These are phyloP conservation scores for Ascoidea asiatica DNA, from an alignment of 805 yeast species.

Conservation along the genomic window DNA sequence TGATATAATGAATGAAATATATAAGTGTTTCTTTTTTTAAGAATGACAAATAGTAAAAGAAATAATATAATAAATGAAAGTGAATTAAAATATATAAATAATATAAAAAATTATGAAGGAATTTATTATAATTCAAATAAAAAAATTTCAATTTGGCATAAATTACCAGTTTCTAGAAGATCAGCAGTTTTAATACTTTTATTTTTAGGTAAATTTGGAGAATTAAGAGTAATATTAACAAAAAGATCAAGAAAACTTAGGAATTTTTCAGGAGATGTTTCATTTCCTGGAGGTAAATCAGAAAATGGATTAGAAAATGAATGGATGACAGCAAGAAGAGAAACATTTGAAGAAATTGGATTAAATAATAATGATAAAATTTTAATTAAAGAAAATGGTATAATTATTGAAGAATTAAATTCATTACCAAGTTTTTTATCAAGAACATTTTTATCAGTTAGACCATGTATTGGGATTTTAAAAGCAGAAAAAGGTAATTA, in stretches of 20 bases:
- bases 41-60: too few relatives aligned
- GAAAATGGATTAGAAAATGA: conserved; percentile 54
- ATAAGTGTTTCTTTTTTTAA: too few relatives aligned
- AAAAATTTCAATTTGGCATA: conserved; percentile 37
- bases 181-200: conserved; percentile 70
- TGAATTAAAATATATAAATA: too few relatives aligned
- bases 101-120: conserved; percentile 4
- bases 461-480: conserved; percentile 65
- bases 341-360: conserved; percentile 82
- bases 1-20: too few relatives aligned
- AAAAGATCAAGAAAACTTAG: conserved; percentile 57
- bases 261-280: conserved; percentile 79
- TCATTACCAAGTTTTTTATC: conserved; percentile 71
- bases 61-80: too few relatives aligned
- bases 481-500: conserved; percentile 17
- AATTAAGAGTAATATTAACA: conserved; percentile 66
- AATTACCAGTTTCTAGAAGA: conserved; percentile 51
- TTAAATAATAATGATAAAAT: conserved; percentile 33
- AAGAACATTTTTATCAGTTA: conserved; percentile 68
- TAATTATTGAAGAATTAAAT: conserved; percentile 45
- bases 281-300: conserved; percentile 90
- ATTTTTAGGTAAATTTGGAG: conserved; percentile 61
- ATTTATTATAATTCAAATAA: conserved; percentile 3
- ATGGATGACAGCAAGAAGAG: conserved; percentile 68
- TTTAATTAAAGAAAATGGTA: conserved; percentile 32